A percentile compares a stretch with the other conserved stretches of the same genome.
Conservation (phyloP, 139 green algal species). For the Astrephomene gubernaculifera region DNA sequence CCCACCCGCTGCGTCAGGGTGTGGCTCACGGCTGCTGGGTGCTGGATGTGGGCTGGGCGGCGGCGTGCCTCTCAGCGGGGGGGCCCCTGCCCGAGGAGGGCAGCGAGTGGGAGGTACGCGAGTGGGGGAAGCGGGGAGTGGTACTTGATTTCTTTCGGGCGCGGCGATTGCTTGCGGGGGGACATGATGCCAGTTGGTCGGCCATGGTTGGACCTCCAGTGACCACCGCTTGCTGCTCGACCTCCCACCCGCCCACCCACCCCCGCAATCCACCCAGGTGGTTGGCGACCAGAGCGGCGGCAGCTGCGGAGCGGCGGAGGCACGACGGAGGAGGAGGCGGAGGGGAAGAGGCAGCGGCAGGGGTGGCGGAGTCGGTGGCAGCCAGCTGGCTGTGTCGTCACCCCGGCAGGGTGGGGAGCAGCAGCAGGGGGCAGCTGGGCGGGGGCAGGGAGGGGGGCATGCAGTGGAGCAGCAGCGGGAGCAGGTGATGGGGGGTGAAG, state of each 20-base stretch:
- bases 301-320: constrained; percentile 2
- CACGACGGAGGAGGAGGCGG: constrained; percentile 1
- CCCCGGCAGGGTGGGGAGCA: background rate
- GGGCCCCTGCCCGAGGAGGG: constrained; percentile 43
- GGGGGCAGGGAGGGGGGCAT: background rate
- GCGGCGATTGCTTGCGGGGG: too few species aligned
- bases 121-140: too few species aligned
- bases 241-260: too few species aligned
- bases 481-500: background rate
- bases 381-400: background rate
- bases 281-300: constrained; percentile 24
- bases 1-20: too few species aligned
- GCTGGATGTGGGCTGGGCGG: constrained; percentile 37
- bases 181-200: too few species aligned
- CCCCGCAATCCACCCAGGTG: too few species aligned
- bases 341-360: background rate
- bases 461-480: background rate
- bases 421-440: background rate
- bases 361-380: background rate
- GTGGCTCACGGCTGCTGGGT: constrained; percentile 33
- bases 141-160: too few species aligned
- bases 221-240: too few species aligned
- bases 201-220: too few species aligned
- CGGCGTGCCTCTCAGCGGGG: constrained; percentile 30
- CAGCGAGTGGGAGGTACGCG: background rate